A percentile compares a stretch with the other conserved stretches of the same genome.
phyloP scores from a whole-genome alignment of 1,284 basidiomycete species.

The Trametes versicolor region DNA sequence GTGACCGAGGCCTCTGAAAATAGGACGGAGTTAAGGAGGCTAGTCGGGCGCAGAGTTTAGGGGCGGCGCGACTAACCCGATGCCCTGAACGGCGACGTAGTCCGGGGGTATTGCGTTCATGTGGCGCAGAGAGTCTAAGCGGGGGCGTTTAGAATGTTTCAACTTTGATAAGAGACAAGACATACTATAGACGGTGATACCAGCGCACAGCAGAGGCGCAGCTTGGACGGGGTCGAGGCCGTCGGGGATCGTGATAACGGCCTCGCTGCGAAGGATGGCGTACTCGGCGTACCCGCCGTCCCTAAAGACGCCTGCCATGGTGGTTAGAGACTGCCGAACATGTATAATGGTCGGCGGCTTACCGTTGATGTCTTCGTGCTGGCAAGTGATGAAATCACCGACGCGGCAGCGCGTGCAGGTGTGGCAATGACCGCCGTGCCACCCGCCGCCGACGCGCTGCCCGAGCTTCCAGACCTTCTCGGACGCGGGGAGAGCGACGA shows the following conservation, averaged over 20 bases:
- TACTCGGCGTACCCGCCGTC: conserved; percentile 37
- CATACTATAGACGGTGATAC: conserved; percentile 41
- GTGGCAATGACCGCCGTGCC: conserved; percentile 43
- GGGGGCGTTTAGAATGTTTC: neutral
- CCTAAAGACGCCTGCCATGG: conserved; percentile 24
- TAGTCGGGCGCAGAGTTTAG: neutral
- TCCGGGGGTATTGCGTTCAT: conserved; percentile 40
- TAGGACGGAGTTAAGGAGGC: neutral
- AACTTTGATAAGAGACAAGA: neutral
- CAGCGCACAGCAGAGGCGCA: conserved; percentile 89
- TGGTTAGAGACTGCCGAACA: neutral
- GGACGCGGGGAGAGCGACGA: conserved; percentile 35
- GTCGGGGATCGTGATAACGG: conserved; percentile 79
- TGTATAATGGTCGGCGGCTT: neutral
- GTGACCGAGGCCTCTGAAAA: conserved; percentile 44
- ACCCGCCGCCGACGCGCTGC: conserved; percentile 41
- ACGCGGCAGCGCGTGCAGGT: conserved; percentile 37
- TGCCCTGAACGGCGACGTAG: conserved; percentile 44
- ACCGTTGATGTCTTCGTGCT: conserved; percentile 34
- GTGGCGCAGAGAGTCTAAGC: conserved; percentile 38
- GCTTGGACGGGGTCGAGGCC: conserved; percentile 74
- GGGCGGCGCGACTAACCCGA: conserved; percentile 38
- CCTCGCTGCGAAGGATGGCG: conserved; percentile 37
- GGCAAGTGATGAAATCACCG: conserved; percentile 38
- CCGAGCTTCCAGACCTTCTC: conserved; percentile 40